Percentiles rank a stretch among this genome's conserved stretches.
These are phyloP conservation scores for Trifolium pratense DNA, from an alignment of 306 rosid species.

Conservation along the genomic window DNA sequence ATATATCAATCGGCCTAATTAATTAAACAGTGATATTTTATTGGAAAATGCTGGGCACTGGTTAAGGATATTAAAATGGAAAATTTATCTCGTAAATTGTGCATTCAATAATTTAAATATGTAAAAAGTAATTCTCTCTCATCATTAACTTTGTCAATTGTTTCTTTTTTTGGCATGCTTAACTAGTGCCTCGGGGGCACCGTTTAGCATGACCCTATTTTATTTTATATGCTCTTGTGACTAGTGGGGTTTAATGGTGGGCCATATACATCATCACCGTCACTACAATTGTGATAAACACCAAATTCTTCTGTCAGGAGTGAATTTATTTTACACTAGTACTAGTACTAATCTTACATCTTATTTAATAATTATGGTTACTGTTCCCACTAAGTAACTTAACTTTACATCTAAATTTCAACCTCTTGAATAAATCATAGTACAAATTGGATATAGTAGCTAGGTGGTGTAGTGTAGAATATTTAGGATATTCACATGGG, in stretches of 20 bases:
- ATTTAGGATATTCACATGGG: slow-evolving; percentile 38
- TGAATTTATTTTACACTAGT: slow-evolving; percentile 4
- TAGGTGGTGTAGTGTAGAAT: background rate
- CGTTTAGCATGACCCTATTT: no score
- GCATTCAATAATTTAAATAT: no score
- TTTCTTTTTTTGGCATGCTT: no score
- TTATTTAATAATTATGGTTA: slow-evolving; percentile 3
- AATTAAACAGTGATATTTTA: slow-evolving; percentile 7
- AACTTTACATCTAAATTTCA: slow-evolving; percentile 29
- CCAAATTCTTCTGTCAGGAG: slow-evolving; percentile 42
- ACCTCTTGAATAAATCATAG: background rate
- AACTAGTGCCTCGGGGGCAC: no score
- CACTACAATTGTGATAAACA: slow-evolving; percentile 33
- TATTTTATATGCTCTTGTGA: slow-evolving; percentile 25
- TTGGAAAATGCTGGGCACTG: no score
- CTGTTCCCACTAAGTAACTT: background rate
- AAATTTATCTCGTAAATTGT: no score
- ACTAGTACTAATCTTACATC: background rate
- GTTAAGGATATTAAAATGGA: no score
- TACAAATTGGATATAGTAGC: slow-evolving; percentile 26
- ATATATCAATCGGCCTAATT: background rate
- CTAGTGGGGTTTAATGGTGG: slow-evolving; percentile 26
- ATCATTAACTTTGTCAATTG: no score
- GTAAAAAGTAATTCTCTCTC: no score
- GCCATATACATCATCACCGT: slow-evolving; percentile 34